These are phyloP conservation scores for Podospora didyma DNA, from an alignment of 495 filamentous ascomycete species.

Conservation along the genomic window DNA sequence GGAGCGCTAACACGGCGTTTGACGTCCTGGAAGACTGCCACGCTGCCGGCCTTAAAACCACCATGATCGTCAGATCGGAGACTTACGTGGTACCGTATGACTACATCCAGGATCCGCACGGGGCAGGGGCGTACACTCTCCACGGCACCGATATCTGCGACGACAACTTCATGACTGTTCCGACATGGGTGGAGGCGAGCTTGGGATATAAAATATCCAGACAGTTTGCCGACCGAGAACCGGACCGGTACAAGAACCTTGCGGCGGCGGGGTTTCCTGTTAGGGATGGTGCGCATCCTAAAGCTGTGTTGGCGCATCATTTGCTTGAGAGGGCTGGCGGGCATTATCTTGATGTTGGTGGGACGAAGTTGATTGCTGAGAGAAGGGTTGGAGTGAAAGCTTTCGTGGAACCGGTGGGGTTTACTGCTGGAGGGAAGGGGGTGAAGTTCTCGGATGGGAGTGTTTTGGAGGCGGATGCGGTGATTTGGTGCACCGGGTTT, in stretches of 20 bases:
- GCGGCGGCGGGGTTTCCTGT: slow-evolving; percentile 29
- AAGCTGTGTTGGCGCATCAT: slow-evolving; percentile 15
- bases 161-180: slow-evolving; percentile 11
- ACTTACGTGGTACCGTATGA: slow-evolving; percentile 32
- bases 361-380: slow-evolving; percentile 16
- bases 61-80: slow-evolving; percentile 30
- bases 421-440: slow-evolving; percentile 22
- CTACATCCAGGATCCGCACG: slow-evolving; percentile 16
- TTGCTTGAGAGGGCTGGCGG: slow-evolving; percentile 29
- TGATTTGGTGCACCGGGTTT: slow-evolving; percentile 38
- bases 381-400: slow-evolving; percentile 20
- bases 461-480: slow-evolving; percentile 23
- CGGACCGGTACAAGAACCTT: slow-evolving; percentile 24
- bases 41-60: slow-evolving; percentile 18
- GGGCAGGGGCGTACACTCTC: slow-evolving; percentile 16
- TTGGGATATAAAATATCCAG: slow-evolving; percentile 12
- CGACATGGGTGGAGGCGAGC: slow-evolving; percentile 6
- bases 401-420: slow-evolving; percentile 19
- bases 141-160: slow-evolving; percentile 11
- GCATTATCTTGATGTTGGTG: slow-evolving; percentile 32
- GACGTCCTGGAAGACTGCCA: slow-evolving; percentile 32
- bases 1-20: slow-evolving; percentile 36
- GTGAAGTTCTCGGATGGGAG: slow-evolving; percentile 26
- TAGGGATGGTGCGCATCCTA: slow-evolving; percentile 19
- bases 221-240: slow-evolving; percentile 16